Base-by-base conservation (phyloP, 2,329 filamentous ascomycete species). In the Phaeosphaeria sp. region DNA sequence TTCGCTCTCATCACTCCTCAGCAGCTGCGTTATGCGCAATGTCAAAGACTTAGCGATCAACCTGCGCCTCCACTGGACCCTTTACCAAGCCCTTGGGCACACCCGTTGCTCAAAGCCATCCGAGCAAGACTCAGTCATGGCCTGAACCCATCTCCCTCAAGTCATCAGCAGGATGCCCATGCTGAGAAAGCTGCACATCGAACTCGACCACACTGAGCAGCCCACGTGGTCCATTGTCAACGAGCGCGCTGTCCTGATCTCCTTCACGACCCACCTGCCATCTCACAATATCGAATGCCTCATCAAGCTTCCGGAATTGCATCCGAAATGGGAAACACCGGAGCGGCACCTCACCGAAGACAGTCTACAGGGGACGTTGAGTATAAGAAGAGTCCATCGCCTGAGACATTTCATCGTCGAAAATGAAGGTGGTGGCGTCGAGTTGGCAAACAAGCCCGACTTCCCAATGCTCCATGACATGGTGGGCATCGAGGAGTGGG, bases 321-420 rank as follows among this genome's bases (percentile, higher is more conserved):
- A 63, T 43, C 57, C 57, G n/a, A 54, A 51, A 33, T 59, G 40
- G 39, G 57, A 63, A 55, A 52, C 3, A 20, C 45, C 53, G 15
- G 55, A 56, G 24, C 60, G 57, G n/a, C 60, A 63, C 48, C 61
- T 60, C 33, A 53, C 30, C 6, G 47, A 53, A 24, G 57, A 58
- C 36, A 58, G 60, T 40, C 20, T 51, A 13, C 30, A 36, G 11
- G 30, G 6, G 30, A 7, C 11, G 3, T 6, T 36, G 30, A 36
- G 3, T 36, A 3, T 13, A 36, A 7, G 11, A 13, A 7, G 30
- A 36, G 30, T 36, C 30, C 11, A 36, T 13, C 30, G 30, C 11
- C 30, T 36, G 6, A 3, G 30, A 13, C 30, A 36, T 13, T 36
- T 36, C 11, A 13, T 36, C 3, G 6, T 36, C 8, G 30, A 36